Conservation (phyloP, 1,284 basidiomycete species). For the Trichosporon coremiiforme region DNA sequence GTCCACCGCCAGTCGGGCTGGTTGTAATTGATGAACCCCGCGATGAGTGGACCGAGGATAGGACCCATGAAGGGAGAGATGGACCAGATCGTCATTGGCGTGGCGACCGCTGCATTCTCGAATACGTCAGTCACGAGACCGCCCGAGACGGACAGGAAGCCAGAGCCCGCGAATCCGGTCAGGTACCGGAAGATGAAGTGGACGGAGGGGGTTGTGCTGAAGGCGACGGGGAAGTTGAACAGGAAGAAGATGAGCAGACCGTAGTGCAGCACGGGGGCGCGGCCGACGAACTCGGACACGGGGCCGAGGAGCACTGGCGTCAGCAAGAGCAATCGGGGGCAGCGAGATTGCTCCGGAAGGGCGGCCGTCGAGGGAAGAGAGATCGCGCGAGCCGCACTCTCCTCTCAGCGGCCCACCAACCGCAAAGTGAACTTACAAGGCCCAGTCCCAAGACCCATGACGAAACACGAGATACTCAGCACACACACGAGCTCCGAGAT, state of each 20-base stretch:
- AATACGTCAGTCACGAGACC: slow-evolving; percentile 78
- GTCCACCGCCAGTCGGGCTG: slow-evolving; percentile 73
- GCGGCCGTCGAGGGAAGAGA: no score
- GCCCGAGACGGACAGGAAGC: slow-evolving; percentile 78
- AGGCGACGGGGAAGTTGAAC: slow-evolving; percentile 68
- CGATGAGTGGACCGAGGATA: slow-evolving; percentile 61
- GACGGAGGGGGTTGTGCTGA: slow-evolving; percentile 59
- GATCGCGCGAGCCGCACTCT: no score
- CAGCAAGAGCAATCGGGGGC: no score
- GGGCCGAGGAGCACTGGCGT: slow-evolving; percentile 62
- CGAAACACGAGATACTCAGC: slow-evolving; percentile 70
- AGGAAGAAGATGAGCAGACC: slow-evolving; percentile 50
- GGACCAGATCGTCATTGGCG: slow-evolving; percentile 77
- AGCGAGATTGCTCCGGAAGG: no score
- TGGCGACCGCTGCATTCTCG: slow-evolving; percentile 64
- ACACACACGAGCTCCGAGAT: slow-evolving; percentile 70
- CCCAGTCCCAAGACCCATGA: slow-evolving; percentile 61
- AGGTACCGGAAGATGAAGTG: slow-evolving; percentile 71
- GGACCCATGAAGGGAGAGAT: slow-evolving; percentile 73
- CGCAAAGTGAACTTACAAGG: slow-evolving; percentile 51
- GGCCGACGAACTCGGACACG: slow-evolving; percentile 63
- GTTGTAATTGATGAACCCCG: slow-evolving; percentile 62
- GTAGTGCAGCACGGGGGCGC: slow-evolving; percentile 46
- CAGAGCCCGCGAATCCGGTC: slow-evolving; percentile 66
- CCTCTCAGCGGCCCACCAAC: no score